Conservation (phyloP, 2,329 filamentous ascomycete species). For the Rugonectria rugulosa region DNA sequence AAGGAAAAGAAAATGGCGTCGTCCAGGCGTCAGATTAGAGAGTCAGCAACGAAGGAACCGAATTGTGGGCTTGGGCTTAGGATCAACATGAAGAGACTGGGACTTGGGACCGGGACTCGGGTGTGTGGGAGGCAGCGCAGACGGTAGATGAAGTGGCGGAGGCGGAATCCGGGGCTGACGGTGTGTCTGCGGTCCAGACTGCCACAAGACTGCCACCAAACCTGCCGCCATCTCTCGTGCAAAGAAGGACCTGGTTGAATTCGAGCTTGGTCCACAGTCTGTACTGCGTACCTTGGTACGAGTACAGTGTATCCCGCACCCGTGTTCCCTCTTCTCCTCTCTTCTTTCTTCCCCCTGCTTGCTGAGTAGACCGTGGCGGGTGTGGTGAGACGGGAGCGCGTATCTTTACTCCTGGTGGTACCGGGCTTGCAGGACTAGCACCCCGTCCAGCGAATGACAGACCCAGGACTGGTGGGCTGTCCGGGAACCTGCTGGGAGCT, state of each 20-base stretch:
- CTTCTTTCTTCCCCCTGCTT: too few relatives aligned
- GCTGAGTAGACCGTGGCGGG: constrained; percentile 19
- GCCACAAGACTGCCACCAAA: constrained; percentile 16
- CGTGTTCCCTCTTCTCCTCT: constrained; percentile 24
- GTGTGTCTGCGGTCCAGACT: constrained; percentile 34
- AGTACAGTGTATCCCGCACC: constrained; percentile 1
- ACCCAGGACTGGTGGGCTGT: constrained; percentile 27
- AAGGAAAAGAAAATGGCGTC: constrained; percentile 12
- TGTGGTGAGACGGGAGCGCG: constrained; percentile 35
- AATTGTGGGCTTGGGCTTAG: constrained; percentile 7
- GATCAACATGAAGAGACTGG: neutral
- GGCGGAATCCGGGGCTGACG: constrained; percentile 38
- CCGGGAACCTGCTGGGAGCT: constrained; percentile 25
- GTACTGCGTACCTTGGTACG: too few relatives aligned
- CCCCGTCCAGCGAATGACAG: constrained; percentile 29
- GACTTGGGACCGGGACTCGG: constrained; percentile 21
- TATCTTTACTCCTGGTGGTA: constrained; percentile 27
- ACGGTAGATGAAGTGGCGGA: constrained; percentile 39
- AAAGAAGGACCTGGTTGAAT: constrained; percentile 22
- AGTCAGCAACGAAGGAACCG: constrained; percentile 8
- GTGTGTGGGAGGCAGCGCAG: constrained; percentile 22
- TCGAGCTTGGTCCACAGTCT: constrained; percentile 24
- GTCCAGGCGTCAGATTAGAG: constrained; percentile 11
- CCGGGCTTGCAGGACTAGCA: constrained; percentile 30
- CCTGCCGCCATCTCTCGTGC: constrained; percentile 1